These are phyloP conservation scores for Phytopythium montanum DNA, from an alignment of 352 stramenopile genomes.

Conservation along the genomic window DNA sequence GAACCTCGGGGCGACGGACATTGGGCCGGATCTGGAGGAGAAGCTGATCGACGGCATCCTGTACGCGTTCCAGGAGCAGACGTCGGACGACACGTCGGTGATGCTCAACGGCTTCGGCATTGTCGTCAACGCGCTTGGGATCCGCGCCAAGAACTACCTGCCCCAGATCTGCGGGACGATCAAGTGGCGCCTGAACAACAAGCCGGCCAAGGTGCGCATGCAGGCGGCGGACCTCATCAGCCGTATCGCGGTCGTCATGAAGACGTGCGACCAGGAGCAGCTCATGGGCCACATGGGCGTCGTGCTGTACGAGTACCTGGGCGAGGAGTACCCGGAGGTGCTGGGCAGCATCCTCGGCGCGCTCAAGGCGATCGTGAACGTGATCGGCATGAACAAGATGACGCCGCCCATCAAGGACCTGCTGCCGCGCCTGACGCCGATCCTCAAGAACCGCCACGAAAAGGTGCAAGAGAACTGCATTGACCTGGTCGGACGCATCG, in stretches of 20 bases:
- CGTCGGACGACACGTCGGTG: constrained; percentile 91
- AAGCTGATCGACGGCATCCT: constrained; percentile 99
- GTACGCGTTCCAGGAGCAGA: constrained; percentile 98
- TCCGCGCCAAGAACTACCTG: constrained; percentile 98
- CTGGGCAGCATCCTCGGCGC: constrained; percentile 97
- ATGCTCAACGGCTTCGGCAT: constrained; percentile 99
- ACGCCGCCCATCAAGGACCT: constrained; percentile 98
- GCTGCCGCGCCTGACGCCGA: constrained; percentile 97
- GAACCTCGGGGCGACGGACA: constrained; percentile 95
- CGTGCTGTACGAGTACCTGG: constrained; percentile 99
- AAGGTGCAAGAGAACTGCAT: constrained; percentile 99
- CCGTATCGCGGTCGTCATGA: constrained; percentile 98
- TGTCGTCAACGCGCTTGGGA: constrained; percentile 97
- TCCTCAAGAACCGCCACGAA: constrained; percentile 99
- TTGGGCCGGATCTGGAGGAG: constrained; percentile 97
- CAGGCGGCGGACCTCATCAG: constrained; percentile 98
- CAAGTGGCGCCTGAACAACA: constrained; percentile 99
- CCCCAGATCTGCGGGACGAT: constrained; percentile 98
- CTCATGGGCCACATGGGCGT: constrained; percentile 99
- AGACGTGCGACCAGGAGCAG: constrained; percentile 97
- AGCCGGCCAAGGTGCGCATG: constrained; percentile 98
- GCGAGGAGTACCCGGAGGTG: constrained; percentile 99
- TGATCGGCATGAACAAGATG: constrained; percentile 99
- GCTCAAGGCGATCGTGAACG: constrained; percentile 98
- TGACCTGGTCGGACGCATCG: constrained; percentile 98